Base-by-base conservation (phyloP, 495 filamentous ascomycete genomes). In the Penicillium lividum region DNA sequence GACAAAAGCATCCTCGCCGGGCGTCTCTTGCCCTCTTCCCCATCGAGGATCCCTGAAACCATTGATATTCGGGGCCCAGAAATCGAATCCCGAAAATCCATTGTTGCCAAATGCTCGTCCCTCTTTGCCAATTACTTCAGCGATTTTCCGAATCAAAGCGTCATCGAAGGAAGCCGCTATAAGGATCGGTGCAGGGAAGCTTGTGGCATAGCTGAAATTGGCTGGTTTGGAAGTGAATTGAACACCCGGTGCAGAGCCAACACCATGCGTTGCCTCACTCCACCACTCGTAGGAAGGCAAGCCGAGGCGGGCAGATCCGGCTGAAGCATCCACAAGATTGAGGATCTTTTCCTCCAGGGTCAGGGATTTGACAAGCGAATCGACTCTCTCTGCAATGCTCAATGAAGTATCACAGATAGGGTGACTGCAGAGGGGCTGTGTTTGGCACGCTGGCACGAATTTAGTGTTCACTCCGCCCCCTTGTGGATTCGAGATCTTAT, bases 21-120 rank as follows among this genome's bases (percentile, higher is more conserved):
- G 82, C 0, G 82, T 84, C 60, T 87, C 84, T 42, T 77, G 74
- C 0, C 82, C 82, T 9, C 82, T 62, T 5, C 82, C 82, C 82
- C 82, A 84, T 10, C 79, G 64, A 8, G 82, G 82, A 58, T 84
- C 81, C 40, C 73, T 70, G 70, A 83, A 88, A 4, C 45, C 51
- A 38, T 53, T 53, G 51, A 59, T 50, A 28, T 59, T 59, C 2
- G 51, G 57, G 30, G 43, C 45, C 51, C 51, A 59, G 44, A 54
- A 48, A 36, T 59, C 51, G 31, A 59, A 50, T 25, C 57, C 57
- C 7, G 51, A 31, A 31, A 31, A 31, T 31, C 30, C 30, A 31
- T 31, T 31, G 30, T 31, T 31, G 30, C 30, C 30, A 31, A 31
- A 31, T 31, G 30, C 30, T 31, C 30, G 30, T 31, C 30, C 30